Conservation (phyloP, 1,284 basidiomycete genomes). For the Phellopilus nigrolimitatus region DNA sequence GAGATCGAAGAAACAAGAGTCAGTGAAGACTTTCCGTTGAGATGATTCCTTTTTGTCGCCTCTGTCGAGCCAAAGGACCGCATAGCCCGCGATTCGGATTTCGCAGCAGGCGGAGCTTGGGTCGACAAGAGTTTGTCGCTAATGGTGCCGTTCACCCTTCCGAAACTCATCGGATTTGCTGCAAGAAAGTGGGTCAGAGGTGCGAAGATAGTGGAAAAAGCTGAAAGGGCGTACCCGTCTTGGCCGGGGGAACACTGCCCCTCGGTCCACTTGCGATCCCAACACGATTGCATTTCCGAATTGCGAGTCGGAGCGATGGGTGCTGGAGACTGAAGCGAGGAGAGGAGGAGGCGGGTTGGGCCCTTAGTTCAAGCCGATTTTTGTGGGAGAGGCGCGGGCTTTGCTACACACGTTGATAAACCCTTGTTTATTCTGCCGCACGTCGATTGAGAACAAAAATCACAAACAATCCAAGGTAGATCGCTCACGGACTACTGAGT, state of each 20-base stretch:
- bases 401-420: constrained; percentile 63
- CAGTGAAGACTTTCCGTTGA: constrained; percentile 32
- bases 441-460: constrained; percentile 17
- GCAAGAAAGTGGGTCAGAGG: not conserved
- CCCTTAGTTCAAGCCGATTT: constrained; percentile 82
- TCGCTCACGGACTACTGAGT: constrained; percentile 48
- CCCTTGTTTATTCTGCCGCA: constrained; percentile 78
- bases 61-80: constrained; percentile 25
- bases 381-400: constrained; percentile 64
- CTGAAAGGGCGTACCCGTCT: constrained; percentile 12
- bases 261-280: constrained; percentile 51
- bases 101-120: constrained; percentile 40
- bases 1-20: constrained; percentile 30
- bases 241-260: constrained; percentile 50
- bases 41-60: constrained; percentile 28
- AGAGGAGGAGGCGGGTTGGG: constrained; percentile 56
- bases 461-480: constrained; percentile 21
- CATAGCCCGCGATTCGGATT: constrained; percentile 19
- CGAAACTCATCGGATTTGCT: constrained; percentile 74
- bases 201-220: constrained; percentile 7
- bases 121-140: constrained; percentile 59
- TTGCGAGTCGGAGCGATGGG: constrained; percentile 51
- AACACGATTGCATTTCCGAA: constrained; percentile 69
- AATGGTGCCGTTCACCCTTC: constrained; percentile 54
- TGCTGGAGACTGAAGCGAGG: constrained; percentile 71